Base-by-base conservation (phyloP, 2,329 filamentous ascomycete genomes). In the Pseudogymnoascus sp. region DNA sequence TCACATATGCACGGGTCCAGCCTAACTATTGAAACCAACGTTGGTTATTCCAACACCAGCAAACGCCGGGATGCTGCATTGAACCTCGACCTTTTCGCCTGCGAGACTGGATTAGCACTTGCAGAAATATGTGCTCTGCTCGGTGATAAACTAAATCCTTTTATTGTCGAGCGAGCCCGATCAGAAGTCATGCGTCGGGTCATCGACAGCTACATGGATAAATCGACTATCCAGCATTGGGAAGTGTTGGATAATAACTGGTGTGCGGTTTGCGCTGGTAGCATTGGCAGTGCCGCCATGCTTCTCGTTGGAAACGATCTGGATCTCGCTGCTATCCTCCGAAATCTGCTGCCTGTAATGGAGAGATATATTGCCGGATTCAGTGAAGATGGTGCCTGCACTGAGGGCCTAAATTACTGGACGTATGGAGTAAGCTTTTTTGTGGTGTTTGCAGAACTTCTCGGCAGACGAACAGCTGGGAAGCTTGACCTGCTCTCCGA, bases 21-120 rank as follows among this genome's bases (percentile, higher is more conserved):
- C n/a, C 4, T 56, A 12, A 31, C 46, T 1, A 12, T 56, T 11
- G 46, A 31, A 34, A 56, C 8, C n/a, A 56, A 18, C 3, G n/a
- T 6, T 2, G n/a, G 46, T n/a, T 56, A 16, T 3, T 56, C 25
- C n/a, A 34, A 16, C 8, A 53, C 4, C 8, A 56, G 25, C 46
- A 56, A 11, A 31, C 46, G n/a, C 5, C 46, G n/a, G 14, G 5
- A 31, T 12, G n/a, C 46, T n/a, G n/a, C n/a, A 25, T 56, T 56
- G 25, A 56, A 56, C n/a, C 46, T 53, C 25, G 46, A 56, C 25
- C 46, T 56, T 56, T 56, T 56, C 31, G 46, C 46, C 14, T 56
- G 46, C 23, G 46, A 56, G 46, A 56, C 46, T 3, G 46, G 46
- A 2, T 18, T 56, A 6, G 46, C 46, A 31, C 46, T 56, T 31